phyloP scores from a whole-genome alignment of 2,329 filamentous ascomycete genomes.

The Aspergillus ruber region DNA sequence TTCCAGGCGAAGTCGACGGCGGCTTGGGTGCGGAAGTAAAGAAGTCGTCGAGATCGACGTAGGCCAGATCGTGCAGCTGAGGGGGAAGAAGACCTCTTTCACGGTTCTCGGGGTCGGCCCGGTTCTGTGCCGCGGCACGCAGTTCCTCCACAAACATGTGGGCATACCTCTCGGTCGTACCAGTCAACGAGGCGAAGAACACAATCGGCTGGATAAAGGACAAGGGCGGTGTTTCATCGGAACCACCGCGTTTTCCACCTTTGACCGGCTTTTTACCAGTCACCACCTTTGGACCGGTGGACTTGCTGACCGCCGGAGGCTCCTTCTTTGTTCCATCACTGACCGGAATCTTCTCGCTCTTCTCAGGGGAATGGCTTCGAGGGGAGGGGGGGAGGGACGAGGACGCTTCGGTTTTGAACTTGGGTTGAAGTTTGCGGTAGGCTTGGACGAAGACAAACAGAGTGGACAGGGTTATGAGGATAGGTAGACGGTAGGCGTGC shows the following conservation, averaged over 20 bases:
- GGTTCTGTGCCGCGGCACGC: constrained; percentile 32
- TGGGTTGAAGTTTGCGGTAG: constrained; percentile 17
- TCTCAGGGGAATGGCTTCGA: constrained; percentile 21
- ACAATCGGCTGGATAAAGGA: constrained; percentile 58
- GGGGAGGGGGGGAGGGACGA: constrained; percentile 27
- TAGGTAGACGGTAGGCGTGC: constrained; percentile 43
- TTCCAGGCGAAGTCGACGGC: constrained; percentile 37
- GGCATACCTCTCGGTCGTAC: constrained; percentile 70
- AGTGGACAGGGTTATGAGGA: constrained; percentile 36
- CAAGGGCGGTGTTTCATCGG: constrained; percentile 13
- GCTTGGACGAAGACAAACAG: constrained; percentile 26
- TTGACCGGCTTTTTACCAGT: constrained; percentile 27
- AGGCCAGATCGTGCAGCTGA: constrained; percentile 68
- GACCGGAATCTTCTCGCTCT: constrained; percentile 8
- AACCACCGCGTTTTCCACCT: constrained; percentile 15
- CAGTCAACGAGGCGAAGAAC: constrained; percentile 87
- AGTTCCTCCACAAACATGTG: constrained; percentile 56
- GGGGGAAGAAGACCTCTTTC: constrained; percentile 47
- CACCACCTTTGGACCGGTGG: constrained; percentile 27
- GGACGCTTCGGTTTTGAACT: constrained; percentile 22
- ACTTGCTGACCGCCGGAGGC: constrained; percentile 5
- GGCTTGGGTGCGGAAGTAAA: constrained; percentile 71
- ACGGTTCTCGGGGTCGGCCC: constrained; percentile 15
- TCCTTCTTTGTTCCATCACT: background rate
- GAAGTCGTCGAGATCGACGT: constrained; percentile 88